Evolutionary conservation across 306 rosid species (phyloP), one percentile per base, ranked within the genome.

Genomic region (Vigna unguiculata): DNA sequence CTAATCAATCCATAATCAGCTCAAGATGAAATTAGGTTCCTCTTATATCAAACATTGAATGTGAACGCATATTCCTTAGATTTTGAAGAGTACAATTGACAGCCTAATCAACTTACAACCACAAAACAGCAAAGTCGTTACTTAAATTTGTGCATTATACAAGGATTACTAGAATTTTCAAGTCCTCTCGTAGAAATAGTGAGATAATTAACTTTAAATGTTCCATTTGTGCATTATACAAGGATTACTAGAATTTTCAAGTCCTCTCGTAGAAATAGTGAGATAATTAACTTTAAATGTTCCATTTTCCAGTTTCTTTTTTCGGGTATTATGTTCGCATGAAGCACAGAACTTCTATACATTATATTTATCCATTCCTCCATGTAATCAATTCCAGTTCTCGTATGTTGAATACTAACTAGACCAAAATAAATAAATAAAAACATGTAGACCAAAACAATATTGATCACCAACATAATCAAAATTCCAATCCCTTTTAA

Each of bases 401-500:
- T 60, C 19, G 32, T 60, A 61, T 63, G 68, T 52, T 52, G 20
- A 72, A 20, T 38, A 64, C 41, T 28, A 78, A 60, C 54, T 34
- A 46, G 6, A 47, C 15, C 12, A 48, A 79, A 63, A 38, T 5
- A 66, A 55, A 63, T 30, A 54, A 54, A 55, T 20, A 22, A 43
- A 24, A 21, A 34, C 4, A 40, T 11, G 7, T 32, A 46, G 11
- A 60, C 69, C 46, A 49, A 15, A 66, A 32, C 43, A 58, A 68
- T 30, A 22, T 47, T n/a, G 61, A 74, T 74, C 20, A 47, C 55
- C 61, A 70, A 74, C 52, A 69, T 58, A 16, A 21, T 25, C 30
- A 14, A 38, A 62, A 59, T 59, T 78, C 59, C 64, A 61, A 28
- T 48, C 78, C 48, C 63, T 54, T 34, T 25, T 64, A 54, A 64